These are phyloP conservation scores for Talaromyces stipitatus DNA, from an alignment of 495 filamentous ascomycete genomes.

Conservation along the genomic window DNA sequence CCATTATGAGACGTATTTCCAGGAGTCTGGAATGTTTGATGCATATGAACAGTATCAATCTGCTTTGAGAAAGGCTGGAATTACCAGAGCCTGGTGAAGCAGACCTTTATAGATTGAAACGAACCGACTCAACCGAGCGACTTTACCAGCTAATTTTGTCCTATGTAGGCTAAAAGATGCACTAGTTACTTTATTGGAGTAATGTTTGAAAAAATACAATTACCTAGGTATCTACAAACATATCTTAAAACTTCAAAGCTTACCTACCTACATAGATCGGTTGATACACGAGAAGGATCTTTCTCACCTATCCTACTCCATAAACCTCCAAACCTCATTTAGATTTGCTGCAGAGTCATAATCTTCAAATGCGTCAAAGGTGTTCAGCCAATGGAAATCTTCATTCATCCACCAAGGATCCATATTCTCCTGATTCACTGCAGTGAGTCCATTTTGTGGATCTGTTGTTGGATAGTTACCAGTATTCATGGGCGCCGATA, in stretches of 20 bases:
- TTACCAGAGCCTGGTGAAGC: background rate
- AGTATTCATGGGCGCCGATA: background rate
- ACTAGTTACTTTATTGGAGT: background rate
- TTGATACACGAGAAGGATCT: too few relatives aligned
- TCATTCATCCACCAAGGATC: background rate
- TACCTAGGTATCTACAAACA: too few relatives aligned
- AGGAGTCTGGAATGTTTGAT: conserved; percentile 8
- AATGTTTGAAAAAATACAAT: too few relatives aligned
- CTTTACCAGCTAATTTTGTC: too few relatives aligned
- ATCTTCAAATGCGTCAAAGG: background rate
- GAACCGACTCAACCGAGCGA: background rate
- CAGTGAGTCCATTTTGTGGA: background rate
- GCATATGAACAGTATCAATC: background rate
- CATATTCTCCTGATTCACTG: background rate
- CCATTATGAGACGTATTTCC: conserved; percentile 8
- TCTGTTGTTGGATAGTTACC: background rate
- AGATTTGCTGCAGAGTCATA: background rate
- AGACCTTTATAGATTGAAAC: background rate
- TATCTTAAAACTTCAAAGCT: too few relatives aligned
- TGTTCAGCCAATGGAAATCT: background rate
- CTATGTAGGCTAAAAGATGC: too few relatives aligned
- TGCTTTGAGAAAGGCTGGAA: background rate
- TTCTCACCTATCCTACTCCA: too few relatives aligned
- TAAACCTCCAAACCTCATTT: background rate
- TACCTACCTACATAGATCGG: too few relatives aligned